Conservation (phyloP, 2,329 filamentous ascomycete species). For the Claviceps spartinae region DNA sequence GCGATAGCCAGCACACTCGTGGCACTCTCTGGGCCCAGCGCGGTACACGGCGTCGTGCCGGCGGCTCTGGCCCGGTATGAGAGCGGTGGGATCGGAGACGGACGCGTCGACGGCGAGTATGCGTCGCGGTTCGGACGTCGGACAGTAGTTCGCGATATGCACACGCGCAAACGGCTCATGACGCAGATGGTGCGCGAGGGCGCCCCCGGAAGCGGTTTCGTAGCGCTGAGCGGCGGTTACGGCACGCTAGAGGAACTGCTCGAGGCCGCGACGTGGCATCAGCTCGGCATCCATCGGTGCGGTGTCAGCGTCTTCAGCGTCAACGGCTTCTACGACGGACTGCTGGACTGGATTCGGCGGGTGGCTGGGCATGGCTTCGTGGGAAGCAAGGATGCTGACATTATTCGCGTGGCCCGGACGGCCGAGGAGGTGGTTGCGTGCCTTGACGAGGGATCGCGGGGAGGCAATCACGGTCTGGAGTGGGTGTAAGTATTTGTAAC, state of each 20-base stretch:
- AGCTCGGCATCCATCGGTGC: constrained; percentile 73
- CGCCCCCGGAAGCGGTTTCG: constrained; percentile 71
- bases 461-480: background rate
- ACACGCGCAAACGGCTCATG: constrained; percentile 87
- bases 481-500: background rate
- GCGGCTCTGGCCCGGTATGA: constrained; percentile 68
- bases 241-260: constrained; percentile 92
- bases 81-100: constrained; percentile 41
- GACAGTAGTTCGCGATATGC: constrained; percentile 86
- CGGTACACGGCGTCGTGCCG: constrained; percentile 88
- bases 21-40: constrained; percentile 59
- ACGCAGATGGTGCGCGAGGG: constrained; percentile 72
- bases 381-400: constrained; percentile 9
- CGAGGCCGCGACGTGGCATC: constrained; percentile 83
- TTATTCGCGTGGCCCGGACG: background rate
- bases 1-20: constrained; percentile 78
- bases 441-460: background rate
- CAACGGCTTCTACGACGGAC: constrained; percentile 77
- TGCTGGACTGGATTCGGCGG: constrained; percentile 65
- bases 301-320: constrained; percentile 74
- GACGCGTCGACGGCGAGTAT: constrained; percentile 19
- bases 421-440: background rate
- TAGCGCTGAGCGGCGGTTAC: constrained; percentile 79
- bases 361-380: constrained; percentile 67
- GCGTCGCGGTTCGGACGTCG: constrained; percentile 60